Base-by-base conservation (phyloP, 768 basidiomycete genomes). In the Amanita polypyramis region DNA sequence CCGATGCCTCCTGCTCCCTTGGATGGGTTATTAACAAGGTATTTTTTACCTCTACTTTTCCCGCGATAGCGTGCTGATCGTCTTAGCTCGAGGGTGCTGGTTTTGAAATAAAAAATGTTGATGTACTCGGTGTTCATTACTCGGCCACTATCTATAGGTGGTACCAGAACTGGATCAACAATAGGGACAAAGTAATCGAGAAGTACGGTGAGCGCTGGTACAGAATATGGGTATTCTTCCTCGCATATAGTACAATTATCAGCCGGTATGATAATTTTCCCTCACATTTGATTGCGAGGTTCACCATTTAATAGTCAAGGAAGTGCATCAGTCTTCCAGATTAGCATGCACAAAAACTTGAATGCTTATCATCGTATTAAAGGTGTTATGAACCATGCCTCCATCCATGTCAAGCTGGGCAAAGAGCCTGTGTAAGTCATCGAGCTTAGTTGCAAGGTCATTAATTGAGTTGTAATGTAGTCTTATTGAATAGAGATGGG, bases 41-140 rank as follows among this genome's bases (percentile, higher is more conserved):
- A 38, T 45, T 37, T 6, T 2, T 17, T 11, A 2, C 9, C n/a
- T 21, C 41, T 25, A 4, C 17, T 23, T 38, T 10, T 44, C 12
- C 6, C 15, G n/a, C 3, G 5, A 27, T 17, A 33, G 14, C n/a
- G 12, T 15, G 33, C 47, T 29, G 38, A 2, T 35, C 42, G 1
- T 33, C n/a, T 37, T 74, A 89, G 70, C 79, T 93, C 43, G 93
- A 98, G 67, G 70, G 72, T 23, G 92, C 88, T 50, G 94, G 95
- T 52, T 98, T 98, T 56, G 96, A 99, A 63, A 82, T 98, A 52
- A 97, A 96, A 72, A 91, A 87, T 56, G 70, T 95, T 47, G 96
- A 99, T 52, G 95, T 98, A 32, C 81, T 98, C 29, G 96, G 95
- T 48, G 95, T 97, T 7, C 96, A 99, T 66, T 96, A 97, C 68